Evolutionary conservation across 2,329 filamentous ascomycete genomes (phyloP), one percentile per base, ranked within the genome.

Genomic region (Aschersonia sp.): DNA sequence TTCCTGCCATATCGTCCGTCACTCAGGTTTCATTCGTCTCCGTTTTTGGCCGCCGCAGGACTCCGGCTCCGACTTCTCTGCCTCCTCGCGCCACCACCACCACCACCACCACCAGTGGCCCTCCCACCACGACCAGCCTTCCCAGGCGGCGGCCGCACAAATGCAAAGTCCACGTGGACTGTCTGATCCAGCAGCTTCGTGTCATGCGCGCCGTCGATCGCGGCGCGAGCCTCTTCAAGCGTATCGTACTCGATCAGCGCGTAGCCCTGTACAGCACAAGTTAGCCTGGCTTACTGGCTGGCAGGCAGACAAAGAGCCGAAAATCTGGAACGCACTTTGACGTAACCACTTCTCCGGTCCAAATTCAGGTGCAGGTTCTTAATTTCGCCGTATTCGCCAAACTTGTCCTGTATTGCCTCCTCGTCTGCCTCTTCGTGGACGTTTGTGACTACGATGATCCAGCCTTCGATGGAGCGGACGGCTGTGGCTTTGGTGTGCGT

Each of bases 371-470:
- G 86, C 60, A 90, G 62, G 60, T 92, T 92, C 73, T 88, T 88
- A 59, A 92, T 87, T 66, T 90, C 84, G 56, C 87, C 87, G 59
- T 76, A 92, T 57, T 92, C 86, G 58, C 79, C 83, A 62, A 92
- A 92, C 63, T 80, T 74, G 62, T 92, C 87, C 58, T 84, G 83
- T 48, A 92, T 64, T 43, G 85, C 81, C 68, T 92, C 86, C 66
- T 92, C 86, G 56, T 83, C 84, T 45, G 86, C 84, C 64, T 92
- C 86, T 61, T 92, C 86, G 68, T 92, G 86, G 35, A 92, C 83
- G 59, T 92, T 92, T 46, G 85, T 89, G 54, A 86, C 85, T 52
- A 87, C 80, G 58, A 92, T 73, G 64, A 92, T 92, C 87, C 87
- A 92, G 56, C 87, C 86, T 66, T 92, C 86, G 59, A 92, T 89